Percentiles rank a stretch among this genome's conserved stretches.
Evolutionary conservation across 768 basidiomycete species (phyloP).

Genomic region (Amanita pseudoporphyria): DNA sequence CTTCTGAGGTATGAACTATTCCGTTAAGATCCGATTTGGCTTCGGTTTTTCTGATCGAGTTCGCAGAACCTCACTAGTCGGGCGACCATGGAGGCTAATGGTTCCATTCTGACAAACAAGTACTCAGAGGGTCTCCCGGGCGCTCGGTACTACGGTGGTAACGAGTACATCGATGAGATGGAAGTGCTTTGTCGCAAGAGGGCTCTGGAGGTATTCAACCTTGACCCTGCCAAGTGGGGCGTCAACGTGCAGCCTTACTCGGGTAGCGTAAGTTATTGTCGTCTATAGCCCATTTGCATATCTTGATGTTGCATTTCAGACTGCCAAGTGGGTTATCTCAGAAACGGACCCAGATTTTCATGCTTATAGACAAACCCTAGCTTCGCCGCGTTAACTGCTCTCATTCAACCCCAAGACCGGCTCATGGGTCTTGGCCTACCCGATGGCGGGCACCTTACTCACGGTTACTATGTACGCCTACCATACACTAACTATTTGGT

Average conservation of each 20-base stretch:
- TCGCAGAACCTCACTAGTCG: conserved; percentile 88
- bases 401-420: conserved; percentile 95
- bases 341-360: conserved; percentile 11
- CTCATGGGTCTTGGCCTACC: conserved; percentile 98
- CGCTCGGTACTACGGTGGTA: conserved; percentile 95
- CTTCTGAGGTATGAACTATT: conserved; percentile 79
- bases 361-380: conserved; percentile 25
- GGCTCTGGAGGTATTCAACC: conserved; percentile 92
- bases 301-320: conserved; percentile 32
- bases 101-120: conserved; percentile 98
- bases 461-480: conserved; percentile 83
- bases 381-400: conserved; percentile 93
- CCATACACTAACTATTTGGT: background rate
- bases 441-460: conserved; percentile 95
- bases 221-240: conserved; percentile 89
- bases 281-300: background rate
- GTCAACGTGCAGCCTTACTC: conserved; percentile 99
- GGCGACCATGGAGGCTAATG: conserved; percentile 97
- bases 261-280: conserved; percentile 55
- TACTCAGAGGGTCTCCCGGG: conserved; percentile 99
- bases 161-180: conserved; percentile 96
- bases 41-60: background rate
- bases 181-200: conserved; percentile 92
- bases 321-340: conserved; percentile 64
- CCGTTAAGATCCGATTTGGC: background rate